Evolutionary conservation across 2,329 filamentous ascomycete genomes (phyloP).

Genomic region (Pseudogymnoascus sp.): DNA sequence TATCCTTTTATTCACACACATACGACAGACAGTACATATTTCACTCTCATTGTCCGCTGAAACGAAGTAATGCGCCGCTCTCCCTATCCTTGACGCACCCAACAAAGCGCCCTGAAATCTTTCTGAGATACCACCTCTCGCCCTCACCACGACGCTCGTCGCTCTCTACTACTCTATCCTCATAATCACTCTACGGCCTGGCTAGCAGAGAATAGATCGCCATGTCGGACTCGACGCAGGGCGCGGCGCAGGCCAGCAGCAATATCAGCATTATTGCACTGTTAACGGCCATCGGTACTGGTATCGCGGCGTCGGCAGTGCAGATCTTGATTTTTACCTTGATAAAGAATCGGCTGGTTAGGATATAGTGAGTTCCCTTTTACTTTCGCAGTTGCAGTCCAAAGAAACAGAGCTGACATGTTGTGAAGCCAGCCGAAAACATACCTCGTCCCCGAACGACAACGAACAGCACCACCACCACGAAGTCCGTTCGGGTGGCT

Average conservation of each 20-base stretch:
- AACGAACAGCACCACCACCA: conserved; percentile 70
- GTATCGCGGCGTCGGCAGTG: conserved; percentile 25
- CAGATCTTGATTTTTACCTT: conserved; percentile 65
- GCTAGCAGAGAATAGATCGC: background rate
- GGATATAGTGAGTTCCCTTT: conserved; percentile 62
- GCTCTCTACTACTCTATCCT: background rate
- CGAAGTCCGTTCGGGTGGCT: conserved; percentile 40
- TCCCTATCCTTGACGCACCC: background rate
- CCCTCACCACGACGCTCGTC: background rate
- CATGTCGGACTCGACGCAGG: conserved; percentile 9
- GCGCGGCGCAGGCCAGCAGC: conserved; percentile 19
- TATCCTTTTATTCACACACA: background rate
- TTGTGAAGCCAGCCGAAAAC: conserved; percentile 64
- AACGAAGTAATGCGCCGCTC: background rate
- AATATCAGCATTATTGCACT: conserved; percentile 27
- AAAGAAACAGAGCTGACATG: conserved; percentile 13
- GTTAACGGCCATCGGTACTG: conserved; percentile 25
- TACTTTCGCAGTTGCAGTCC: conserved; percentile 13
- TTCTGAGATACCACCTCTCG: background rate
- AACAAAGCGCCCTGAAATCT: conserved; percentile 1
- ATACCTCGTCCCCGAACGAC: conserved; percentile 75
- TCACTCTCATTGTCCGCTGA: background rate
- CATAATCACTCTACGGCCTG: background rate
- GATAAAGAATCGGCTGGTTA: conserved; percentile 66
- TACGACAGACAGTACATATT: background rate